Conservation (phyloP, 1,139 yeast species). For the Debaryomyces udenii region DNA sequence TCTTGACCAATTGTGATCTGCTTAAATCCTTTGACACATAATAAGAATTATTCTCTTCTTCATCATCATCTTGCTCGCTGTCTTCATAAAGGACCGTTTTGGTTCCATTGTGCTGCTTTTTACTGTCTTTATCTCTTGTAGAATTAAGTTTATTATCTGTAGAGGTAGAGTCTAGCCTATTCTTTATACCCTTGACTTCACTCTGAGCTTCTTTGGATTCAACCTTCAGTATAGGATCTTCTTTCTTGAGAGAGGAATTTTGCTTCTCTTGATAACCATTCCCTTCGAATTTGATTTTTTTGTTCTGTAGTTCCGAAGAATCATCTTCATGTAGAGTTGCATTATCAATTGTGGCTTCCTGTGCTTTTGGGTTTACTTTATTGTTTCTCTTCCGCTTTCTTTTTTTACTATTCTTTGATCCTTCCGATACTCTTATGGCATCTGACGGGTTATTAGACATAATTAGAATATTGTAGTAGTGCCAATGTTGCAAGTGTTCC, state of each 20-base stretch:
- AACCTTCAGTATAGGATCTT: neutral
- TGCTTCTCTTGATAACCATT: constrained; percentile 14
- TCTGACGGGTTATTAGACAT: constrained; percentile 12
- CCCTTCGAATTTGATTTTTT: constrained; percentile 35
- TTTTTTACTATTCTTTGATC: constrained; percentile 12
- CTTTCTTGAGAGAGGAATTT: neutral
- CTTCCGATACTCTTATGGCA: neutral
- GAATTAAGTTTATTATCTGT: neutral
- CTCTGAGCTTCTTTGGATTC: neutral
- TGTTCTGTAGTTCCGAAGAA: constrained; percentile 18
- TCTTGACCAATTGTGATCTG: constrained; percentile 31
- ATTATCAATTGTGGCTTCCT: neutral
- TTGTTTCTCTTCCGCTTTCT: constrained; percentile 27
- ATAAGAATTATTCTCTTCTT: constrained; percentile 23
- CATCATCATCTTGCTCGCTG: constrained; percentile 31
- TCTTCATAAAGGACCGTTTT: constrained; percentile 8
- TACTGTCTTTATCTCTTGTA: neutral
- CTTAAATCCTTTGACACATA: constrained; percentile 14
- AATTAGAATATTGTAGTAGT: too few species aligned
- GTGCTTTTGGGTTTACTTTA: constrained; percentile 13
- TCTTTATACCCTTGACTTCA: neutral
- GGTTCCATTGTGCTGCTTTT: constrained; percentile 6
- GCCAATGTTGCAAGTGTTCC: too few species aligned
- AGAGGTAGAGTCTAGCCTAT: neutral
- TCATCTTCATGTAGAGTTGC: constrained; percentile 1